A percentile compares a stretch with the other conserved stretches of the same genome.
Conservation (phyloP, 441 rosid genomes). For the Sinapis alba region DNA sequence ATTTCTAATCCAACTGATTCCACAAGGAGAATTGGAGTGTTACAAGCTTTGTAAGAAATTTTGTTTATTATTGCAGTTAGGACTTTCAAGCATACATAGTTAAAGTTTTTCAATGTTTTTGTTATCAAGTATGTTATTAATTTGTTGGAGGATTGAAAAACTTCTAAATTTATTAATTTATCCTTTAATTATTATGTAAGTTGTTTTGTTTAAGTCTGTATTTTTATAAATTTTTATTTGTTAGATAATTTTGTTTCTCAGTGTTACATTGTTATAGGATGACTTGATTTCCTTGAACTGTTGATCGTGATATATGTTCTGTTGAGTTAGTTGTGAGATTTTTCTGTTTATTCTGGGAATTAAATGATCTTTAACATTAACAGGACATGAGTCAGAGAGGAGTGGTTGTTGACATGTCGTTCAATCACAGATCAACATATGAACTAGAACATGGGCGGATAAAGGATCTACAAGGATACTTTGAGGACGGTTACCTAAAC, state of each 20-base stretch:
- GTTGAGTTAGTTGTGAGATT: neutral
- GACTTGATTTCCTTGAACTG: no score
- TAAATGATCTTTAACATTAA: slow-evolving; percentile 36
- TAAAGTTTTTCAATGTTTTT: neutral
- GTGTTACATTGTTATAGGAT: no score
- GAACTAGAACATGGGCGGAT: slow-evolving; percentile 58
- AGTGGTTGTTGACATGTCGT: no score
- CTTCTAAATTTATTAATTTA: neutral
- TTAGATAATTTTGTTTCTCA: neutral
- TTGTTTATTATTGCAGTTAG: neutral
- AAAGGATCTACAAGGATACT: slow-evolving; percentile 66
- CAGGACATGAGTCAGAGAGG: no score
- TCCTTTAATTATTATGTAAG: neutral
- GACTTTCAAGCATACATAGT: neutral
- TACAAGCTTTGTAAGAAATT: neutral
- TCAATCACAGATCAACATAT: slow-evolving; percentile 74
- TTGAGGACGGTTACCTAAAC: slow-evolving; percentile 70
- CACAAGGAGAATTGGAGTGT: slow-evolving; percentile 2
- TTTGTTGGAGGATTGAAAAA: neutral
- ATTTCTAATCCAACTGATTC: slow-evolving; percentile 29
- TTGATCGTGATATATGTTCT: neutral
- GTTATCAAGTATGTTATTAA: neutral
- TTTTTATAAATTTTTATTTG: neutral
- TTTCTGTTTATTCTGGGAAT: neutral
- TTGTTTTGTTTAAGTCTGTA: no score